phyloP scores from a whole-genome alignment of 495 filamentous ascomycete species.

The Penicillium angulare region DNA sequence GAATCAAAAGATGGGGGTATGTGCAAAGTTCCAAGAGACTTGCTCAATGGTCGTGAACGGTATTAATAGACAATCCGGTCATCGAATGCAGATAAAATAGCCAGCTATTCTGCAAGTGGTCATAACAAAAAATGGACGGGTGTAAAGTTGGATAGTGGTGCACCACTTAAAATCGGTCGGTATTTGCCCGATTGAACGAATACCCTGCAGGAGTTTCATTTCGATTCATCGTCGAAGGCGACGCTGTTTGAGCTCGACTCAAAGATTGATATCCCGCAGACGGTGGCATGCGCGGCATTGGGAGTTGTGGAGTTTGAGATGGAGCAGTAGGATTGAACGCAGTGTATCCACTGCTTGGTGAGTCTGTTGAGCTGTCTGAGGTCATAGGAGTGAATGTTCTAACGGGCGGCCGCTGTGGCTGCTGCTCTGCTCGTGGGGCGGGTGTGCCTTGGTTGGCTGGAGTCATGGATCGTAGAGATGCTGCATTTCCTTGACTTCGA shows the following conservation, averaged over 20 bases:
- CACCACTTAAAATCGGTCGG: slow-evolving; percentile 21
- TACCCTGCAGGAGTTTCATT: slow-evolving; percentile 22
- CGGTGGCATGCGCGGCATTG: slow-evolving; percentile 2
- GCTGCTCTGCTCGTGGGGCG: slow-evolving; percentile 5
- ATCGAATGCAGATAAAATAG: slow-evolving; percentile 19
- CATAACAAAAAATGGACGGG: slow-evolving; percentile 4
- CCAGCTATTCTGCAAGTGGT: slow-evolving; percentile 21
- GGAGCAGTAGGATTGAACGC: slow-evolving; percentile 18
- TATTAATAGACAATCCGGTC: slow-evolving; percentile 18
- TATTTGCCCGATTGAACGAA: slow-evolving; percentile 23
- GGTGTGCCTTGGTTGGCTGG: slow-evolving; percentile 20
- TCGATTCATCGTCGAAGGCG: slow-evolving; percentile 22
- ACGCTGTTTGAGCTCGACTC: slow-evolving; percentile 22
- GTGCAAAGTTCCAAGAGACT: slow-evolving; percentile 19
- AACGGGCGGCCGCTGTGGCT: slow-evolving; percentile 5
- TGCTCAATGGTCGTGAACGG: slow-evolving; percentile 21
- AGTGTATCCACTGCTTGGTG: slow-evolving; percentile 14
- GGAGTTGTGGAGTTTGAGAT: slow-evolving; percentile 12
- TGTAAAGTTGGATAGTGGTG: not conserved
- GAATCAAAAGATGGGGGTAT: slow-evolving; percentile 16
- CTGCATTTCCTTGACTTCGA: not conserved
- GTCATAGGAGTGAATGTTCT: slow-evolving; percentile 15
- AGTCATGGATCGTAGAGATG: slow-evolving; percentile 16
- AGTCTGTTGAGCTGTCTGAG: not conserved
- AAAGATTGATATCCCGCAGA: slow-evolving; percentile 17